Percentiles rank a stretch among this genome's conserved stretches.
phyloP scores from a whole-genome alignment of 2,329 filamentous ascomycete genomes.

The Fusarium haematococcum region DNA sequence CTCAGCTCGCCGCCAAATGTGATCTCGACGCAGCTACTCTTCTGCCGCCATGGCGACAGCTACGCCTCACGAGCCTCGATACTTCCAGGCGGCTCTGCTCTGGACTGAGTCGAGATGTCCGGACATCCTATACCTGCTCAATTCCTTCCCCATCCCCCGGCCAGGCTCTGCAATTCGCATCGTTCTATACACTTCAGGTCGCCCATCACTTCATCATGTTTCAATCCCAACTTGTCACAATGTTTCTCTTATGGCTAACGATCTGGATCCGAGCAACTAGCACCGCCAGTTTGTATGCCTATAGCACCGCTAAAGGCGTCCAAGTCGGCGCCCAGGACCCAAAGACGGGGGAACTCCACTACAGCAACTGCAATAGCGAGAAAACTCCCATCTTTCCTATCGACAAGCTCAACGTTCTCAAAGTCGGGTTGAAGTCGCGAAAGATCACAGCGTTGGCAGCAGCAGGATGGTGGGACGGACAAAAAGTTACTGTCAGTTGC shows the following conservation, averaged over 20 bases:
- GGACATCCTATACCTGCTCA: not conserved
- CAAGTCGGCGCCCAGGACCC: not conserved
- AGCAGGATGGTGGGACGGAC: not conserved
- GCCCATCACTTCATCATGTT: not conserved
- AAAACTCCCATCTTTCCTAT: not conserved
- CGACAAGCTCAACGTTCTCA: not conserved
- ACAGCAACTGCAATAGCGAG: slow-evolving; percentile 4
- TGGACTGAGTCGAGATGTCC: not conserved
- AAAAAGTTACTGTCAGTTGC: not conserved
- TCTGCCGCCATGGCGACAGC: not conserved
- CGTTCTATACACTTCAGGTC: not conserved
- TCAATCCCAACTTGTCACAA: not conserved
- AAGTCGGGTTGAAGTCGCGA: not conserved
- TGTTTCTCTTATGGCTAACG: not conserved
- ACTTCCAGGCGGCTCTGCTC: not conserved
- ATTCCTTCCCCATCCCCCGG: not conserved
- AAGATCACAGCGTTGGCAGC: slow-evolving; percentile 2
- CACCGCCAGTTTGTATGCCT: not conserved
- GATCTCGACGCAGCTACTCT: not conserved
- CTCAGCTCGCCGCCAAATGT: not conserved
- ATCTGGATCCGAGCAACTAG: not conserved
- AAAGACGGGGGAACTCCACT: not conserved
- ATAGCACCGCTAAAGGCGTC: not conserved
- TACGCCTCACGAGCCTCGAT: not conserved
- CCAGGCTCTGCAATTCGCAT: not conserved